A percentile compares a stretch with the other conserved stretches of the same genome.
Conservation (phyloP, 441 rosid species). For the Adansonia grandidieri region DNA sequence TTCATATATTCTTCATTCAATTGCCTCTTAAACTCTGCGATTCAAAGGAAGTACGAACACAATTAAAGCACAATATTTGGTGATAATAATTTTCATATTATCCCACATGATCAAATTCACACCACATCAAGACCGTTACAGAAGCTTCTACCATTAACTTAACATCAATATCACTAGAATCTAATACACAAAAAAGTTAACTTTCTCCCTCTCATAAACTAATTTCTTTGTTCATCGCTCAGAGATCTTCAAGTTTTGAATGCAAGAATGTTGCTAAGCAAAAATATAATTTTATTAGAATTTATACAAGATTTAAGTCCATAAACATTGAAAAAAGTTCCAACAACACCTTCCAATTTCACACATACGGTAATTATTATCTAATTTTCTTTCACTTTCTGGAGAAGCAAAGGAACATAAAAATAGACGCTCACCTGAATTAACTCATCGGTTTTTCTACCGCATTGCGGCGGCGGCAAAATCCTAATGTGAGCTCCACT, state of each 20-base stretch:
- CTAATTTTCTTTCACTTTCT: conserved; percentile 10
- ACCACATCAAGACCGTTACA: background rate
- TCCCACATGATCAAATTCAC: background rate
- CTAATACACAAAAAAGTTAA: background rate
- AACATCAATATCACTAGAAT: background rate
- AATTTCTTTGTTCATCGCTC: too few species aligned
- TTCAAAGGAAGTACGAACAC: background rate
- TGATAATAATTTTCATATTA: too few species aligned
- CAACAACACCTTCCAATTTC: too few species aligned
- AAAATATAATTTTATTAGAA: too few species aligned
- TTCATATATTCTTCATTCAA: background rate
- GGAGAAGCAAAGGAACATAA: conserved; percentile 11
- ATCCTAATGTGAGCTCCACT: conserved; percentile 58
- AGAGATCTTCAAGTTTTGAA: too few species aligned
- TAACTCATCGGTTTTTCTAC: conserved; percentile 45
- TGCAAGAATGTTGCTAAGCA: too few species aligned
- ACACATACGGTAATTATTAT: background rate
- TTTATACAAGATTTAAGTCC: too few species aligned
- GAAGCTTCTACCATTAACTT: background rate
- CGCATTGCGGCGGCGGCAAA: conserved; percentile 59
- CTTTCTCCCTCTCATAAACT: too few species aligned
- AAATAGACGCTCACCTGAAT: conserved; percentile 51
- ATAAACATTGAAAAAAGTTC: too few species aligned
- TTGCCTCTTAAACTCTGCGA: background rate
- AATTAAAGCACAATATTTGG: background rate